Evolutionary conservation across 352 stramenopile species (phyloP).

Genomic region (Globisporangium recalcitrans): DNA sequence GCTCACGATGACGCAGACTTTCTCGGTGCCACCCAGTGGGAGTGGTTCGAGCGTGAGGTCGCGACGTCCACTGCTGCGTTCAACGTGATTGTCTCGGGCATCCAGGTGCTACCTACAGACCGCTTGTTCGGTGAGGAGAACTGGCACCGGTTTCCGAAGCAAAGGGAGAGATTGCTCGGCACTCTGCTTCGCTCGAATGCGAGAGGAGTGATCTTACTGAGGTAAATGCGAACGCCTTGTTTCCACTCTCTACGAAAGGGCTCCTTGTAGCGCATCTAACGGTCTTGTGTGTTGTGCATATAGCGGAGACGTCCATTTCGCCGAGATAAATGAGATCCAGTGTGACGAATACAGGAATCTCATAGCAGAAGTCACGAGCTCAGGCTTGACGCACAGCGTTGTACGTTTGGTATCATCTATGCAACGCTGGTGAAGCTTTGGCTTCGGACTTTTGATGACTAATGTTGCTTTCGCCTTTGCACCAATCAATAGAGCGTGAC

Average conservation of each 20-base stretch:
- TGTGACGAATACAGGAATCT: slow-evolving; percentile 59
- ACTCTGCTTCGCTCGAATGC: slow-evolving; percentile 75
- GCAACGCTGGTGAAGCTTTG: neutral
- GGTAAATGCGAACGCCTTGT: slow-evolving; percentile 23
- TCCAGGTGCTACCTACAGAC: slow-evolving; percentile 85
- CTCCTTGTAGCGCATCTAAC: neutral
- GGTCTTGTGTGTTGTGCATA: neutral
- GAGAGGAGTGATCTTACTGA: slow-evolving; percentile 84
- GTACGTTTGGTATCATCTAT: neutral
- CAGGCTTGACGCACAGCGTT: slow-evolving; percentile 89
- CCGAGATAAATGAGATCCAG: slow-evolving; percentile 88
- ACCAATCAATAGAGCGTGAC: slow-evolving; percentile 44
- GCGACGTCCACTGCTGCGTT: slow-evolving; percentile 75
- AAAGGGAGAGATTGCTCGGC: slow-evolving; percentile 77
- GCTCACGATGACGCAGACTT: slow-evolving; percentile 55
- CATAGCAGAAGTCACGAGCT: slow-evolving; percentile 87
- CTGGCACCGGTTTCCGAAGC: slow-evolving; percentile 83
- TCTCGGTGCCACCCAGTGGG: slow-evolving; percentile 73
- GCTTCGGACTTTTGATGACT: neutral
- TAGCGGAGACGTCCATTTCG: slow-evolving; percentile 91
- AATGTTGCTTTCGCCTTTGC: neutral
- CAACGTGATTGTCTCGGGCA: slow-evolving; percentile 90
- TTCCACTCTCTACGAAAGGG: neutral
- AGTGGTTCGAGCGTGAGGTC: slow-evolving; percentile 81
- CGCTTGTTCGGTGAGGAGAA: slow-evolving; percentile 76